Evolutionary conservation across 805 yeast genomes (phyloP).

Genomic region (Ogataea paradorogensis): DNA sequence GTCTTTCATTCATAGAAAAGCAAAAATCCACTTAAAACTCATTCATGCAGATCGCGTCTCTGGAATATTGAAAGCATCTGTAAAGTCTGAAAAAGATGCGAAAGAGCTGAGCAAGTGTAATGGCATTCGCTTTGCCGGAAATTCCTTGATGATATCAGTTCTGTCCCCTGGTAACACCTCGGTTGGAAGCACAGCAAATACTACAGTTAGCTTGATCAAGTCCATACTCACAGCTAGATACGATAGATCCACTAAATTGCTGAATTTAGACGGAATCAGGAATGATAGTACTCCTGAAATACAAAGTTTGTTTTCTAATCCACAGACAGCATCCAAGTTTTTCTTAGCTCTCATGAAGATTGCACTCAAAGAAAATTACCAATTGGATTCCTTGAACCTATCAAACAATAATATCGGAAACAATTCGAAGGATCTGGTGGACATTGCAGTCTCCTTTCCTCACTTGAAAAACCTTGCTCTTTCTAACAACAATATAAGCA

Average conservation of each 20-base stretch:
- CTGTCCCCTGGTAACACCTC: conserved; percentile 20
- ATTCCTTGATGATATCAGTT: conserved; percentile 52
- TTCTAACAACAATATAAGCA: conserved; percentile 66
- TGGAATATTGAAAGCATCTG: conserved; percentile 58
- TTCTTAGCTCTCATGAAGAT: conserved; percentile 87
- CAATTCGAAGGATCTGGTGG: conserved; percentile 45
- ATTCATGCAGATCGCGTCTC: conserved; percentile 47
- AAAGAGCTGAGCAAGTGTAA: conserved; percentile 55
- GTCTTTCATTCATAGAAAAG: conserved; percentile 65
- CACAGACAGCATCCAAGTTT: conserved; percentile 61
- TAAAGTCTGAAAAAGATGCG: conserved; percentile 54
- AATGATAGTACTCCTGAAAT: conserved; percentile 57
- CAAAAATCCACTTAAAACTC: conserved; percentile 53
- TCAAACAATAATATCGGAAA: conserved; percentile 70
- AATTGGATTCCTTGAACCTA: conserved; percentile 69
- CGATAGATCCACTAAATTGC: conserved; percentile 57
- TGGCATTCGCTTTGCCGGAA: conserved; percentile 84
- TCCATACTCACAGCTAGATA: conserved; percentile 65
- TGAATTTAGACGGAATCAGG: conserved; percentile 65
- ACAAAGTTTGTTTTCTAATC: conserved; percentile 55
- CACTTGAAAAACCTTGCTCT: conserved; percentile 72
- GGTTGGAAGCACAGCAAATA: conserved; percentile 23
- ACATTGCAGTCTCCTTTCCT: conserved; percentile 76
- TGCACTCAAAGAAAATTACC: conserved; percentile 50
- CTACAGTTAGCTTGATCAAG: conserved; percentile 61